A percentile compares a stretch with the other conserved stretches of the same genome.
Evolutionary conservation across 139 green algal species (phyloP).

Genomic region (Chlamydomonas schloesseri): DNA sequence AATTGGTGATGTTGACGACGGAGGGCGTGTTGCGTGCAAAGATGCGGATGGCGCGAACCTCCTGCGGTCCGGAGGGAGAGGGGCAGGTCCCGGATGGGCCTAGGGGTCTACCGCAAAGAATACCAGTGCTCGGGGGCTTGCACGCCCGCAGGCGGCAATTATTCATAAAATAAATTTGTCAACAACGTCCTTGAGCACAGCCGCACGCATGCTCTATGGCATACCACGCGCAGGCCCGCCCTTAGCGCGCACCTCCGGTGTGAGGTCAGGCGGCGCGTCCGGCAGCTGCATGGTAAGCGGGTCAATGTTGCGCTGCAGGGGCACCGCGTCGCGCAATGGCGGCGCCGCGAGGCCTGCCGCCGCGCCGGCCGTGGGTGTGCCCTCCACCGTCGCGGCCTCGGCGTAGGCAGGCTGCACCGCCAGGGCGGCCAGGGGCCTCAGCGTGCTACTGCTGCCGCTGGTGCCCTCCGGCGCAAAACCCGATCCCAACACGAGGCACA

Average conservation of each 20-base stretch:
- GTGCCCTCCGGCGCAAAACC: neutral
- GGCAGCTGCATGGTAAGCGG: slow-evolving; percentile 45
- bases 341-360: neutral
- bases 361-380: too few species aligned
- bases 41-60: slow-evolving; percentile 66
- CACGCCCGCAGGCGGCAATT: too few species aligned
- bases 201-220: too few species aligned
- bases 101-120: too few species aligned
- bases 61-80: slow-evolving; percentile 1
- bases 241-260: slow-evolving; percentile 13
- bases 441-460: neutral
- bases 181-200: too few species aligned
- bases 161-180: too few species aligned
- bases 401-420: neutral
- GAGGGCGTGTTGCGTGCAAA: slow-evolving; percentile 65
- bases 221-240: too few species aligned
- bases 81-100: neutral
- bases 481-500: slow-evolving; percentile 16
- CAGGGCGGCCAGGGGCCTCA: neutral
- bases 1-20: slow-evolving; percentile 86
- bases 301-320: slow-evolving; percentile 18
- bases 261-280: slow-evolving; percentile 7
- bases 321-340: neutral
- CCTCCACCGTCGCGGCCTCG: neutral
- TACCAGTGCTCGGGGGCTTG: too few species aligned